A percentile compares a stretch with the other conserved stretches of the same genome.
Conservation (phyloP, 2,329 filamentous ascomycete genomes). For the Ilyonectria sp. region DNA sequence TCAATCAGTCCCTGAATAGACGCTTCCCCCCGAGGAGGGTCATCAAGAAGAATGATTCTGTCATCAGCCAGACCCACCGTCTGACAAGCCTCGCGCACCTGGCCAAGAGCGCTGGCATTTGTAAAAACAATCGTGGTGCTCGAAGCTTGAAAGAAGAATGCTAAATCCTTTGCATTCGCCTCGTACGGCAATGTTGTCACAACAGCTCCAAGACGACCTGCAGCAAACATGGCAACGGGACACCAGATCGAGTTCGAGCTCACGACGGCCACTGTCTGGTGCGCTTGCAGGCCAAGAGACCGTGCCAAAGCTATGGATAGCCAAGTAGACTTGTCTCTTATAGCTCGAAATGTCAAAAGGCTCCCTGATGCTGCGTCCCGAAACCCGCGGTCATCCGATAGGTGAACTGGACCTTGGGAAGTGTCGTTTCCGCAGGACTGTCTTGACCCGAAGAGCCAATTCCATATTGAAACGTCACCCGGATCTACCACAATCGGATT, state of each 20-base stretch:
- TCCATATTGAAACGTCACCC: neutral
- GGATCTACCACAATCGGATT: neutral
- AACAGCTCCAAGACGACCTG: constrained; percentile 12
- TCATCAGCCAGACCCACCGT: neutral
- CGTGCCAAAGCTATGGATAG: neutral
- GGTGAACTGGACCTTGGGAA: neutral
- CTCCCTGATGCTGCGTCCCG: neutral
- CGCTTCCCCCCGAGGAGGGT: neutral
- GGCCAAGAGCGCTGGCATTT: neutral
- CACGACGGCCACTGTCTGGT: constrained; percentile 10
- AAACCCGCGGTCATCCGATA: neutral
- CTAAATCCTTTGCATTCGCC: neutral
- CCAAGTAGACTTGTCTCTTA: neutral
- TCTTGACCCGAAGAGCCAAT: neutral
- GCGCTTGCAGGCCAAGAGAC: neutral
- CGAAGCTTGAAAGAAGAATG: neutral
- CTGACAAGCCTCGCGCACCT: neutral
- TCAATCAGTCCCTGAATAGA: neutral
- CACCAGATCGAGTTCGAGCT: constrained; percentile 20
- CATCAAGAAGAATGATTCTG: neutral
- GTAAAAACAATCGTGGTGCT: neutral
- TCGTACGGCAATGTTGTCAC: neutral
- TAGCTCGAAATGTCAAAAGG: neutral
- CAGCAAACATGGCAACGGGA: constrained; percentile 14
- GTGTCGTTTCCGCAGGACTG: neutral